Percentiles rank a stretch among this genome's conserved stretches.
Evolutionary conservation across 768 basidiomycete genomes (phyloP).

Genomic region (Russula abietina): DNA sequence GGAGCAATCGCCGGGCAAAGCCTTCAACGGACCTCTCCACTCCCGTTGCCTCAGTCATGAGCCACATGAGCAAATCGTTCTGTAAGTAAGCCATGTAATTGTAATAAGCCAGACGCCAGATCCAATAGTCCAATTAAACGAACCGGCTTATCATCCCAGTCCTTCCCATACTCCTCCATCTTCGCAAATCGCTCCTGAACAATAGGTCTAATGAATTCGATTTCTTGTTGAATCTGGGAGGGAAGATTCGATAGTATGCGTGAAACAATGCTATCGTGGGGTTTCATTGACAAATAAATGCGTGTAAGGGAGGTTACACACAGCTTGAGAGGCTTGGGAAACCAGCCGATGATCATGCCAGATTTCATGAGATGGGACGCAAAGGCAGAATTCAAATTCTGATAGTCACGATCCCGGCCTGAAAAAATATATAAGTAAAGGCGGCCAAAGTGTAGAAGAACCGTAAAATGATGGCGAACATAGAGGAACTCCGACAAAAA

Average conservation of each 20-base stretch:
- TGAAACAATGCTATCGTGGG: background rate
- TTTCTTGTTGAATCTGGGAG: background rate
- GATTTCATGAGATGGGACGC: slow-evolving; percentile 34
- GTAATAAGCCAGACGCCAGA: background rate
- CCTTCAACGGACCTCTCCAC: too few relatives aligned
- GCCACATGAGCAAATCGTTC: too few relatives aligned
- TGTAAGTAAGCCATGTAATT: too few relatives aligned
- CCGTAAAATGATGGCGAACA: slow-evolving; percentile 26
- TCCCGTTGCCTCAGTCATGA: too few relatives aligned
- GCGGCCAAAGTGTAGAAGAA: background rate
- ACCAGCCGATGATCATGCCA: slow-evolving; percentile 32
- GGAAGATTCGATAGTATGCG: background rate
- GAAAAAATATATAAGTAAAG: background rate
- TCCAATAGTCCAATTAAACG: background rate
- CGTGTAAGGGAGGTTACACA: slow-evolving; percentile 26
- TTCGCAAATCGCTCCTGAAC: slow-evolving; percentile 7
- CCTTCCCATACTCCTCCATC: background rate
- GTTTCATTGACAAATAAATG: background rate
- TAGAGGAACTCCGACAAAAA: slow-evolving; percentile 39
- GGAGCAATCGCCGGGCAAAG: too few relatives aligned
- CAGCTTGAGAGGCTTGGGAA: slow-evolving; percentile 42
- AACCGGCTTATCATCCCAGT: slow-evolving; percentile 6
- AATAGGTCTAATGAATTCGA: background rate
- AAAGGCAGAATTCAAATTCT: slow-evolving; percentile 24
- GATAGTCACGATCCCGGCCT: slow-evolving; percentile 42